Evolutionary conservation across 1,284 basidiomycete genomes (phyloP).

Genomic region (Cutaneotrichosporon cutaneum): DNA sequence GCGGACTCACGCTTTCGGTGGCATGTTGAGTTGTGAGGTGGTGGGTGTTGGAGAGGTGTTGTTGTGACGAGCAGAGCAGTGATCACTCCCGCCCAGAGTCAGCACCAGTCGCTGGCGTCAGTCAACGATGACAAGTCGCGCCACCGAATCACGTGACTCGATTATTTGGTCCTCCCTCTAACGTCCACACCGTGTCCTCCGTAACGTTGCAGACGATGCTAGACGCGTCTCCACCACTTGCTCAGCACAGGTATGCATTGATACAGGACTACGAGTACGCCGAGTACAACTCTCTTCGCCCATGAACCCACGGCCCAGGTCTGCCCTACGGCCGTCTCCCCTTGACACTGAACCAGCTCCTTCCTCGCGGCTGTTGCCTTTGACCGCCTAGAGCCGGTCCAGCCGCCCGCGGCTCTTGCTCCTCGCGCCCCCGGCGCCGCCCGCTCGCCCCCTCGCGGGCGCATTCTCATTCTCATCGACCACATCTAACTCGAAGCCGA

Average conservation of each 20-base stretch:
- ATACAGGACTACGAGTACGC: background rate
- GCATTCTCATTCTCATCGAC: conserved; percentile 19
- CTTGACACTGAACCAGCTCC: too few species aligned
- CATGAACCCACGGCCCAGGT: too few species aligned
- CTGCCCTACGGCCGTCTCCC: too few species aligned
- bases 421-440: background rate
- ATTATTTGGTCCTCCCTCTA: background rate
- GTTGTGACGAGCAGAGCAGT: conserved; percentile 4
- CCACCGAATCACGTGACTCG: background rate
- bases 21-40: conserved; percentile 1
- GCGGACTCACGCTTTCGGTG: conserved; percentile 2
- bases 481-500: conserved; percentile 21
- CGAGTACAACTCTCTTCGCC: too few species aligned
- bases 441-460: background rate
- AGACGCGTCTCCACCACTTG: too few species aligned
- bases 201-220: too few species aligned
- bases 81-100: background rate
- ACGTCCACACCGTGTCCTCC: too few species aligned
- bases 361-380: too few species aligned
- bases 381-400: background rate
- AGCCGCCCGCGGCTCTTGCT: background rate
- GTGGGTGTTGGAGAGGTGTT: background rate
- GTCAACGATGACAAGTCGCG: conserved; percentile 34
- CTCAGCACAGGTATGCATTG: background rate
- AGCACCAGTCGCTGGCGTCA: background rate